phyloP scores from a whole-genome alignment of 257 asterid species.

The Petrea volubilis region DNA sequence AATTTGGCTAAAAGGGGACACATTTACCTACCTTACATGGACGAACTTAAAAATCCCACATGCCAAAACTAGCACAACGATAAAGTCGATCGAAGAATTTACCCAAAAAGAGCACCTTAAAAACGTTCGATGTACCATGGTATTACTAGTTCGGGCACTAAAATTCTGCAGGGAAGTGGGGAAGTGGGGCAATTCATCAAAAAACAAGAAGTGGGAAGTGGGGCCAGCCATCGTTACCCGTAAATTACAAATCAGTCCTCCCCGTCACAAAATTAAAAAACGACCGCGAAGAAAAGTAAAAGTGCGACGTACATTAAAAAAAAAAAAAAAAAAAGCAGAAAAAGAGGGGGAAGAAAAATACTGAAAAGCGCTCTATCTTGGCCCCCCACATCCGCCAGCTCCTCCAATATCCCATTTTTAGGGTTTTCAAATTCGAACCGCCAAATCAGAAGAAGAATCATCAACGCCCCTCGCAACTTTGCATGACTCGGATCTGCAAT shows the following conservation, averaged over 20 bases:
- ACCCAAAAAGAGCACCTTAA: background rate
- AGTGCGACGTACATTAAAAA: slow-evolving; percentile 6
- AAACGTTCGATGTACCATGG: background rate
- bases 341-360: slow-evolving; percentile 17
- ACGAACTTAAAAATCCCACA: too few species aligned
- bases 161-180: slow-evolving; percentile 14
- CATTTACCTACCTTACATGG: too few species aligned
- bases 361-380: slow-evolving; percentile 41
- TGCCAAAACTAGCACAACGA: too few species aligned
- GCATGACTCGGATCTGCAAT: slow-evolving; percentile 56
- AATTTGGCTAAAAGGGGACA: too few species aligned
- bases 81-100: too few species aligned
- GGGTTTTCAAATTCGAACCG: slow-evolving; percentile 61
- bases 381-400: slow-evolving; percentile 53
- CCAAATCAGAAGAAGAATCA: slow-evolving; percentile 44
- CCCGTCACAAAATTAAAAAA: slow-evolving; percentile 17
- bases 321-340: too few species aligned
- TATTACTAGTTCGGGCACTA: background rate
- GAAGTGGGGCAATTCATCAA: background rate
- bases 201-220: too few species aligned
- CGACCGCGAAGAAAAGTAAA: slow-evolving; percentile 33
- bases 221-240: background rate
- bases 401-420: slow-evolving; percentile 45
- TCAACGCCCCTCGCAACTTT: slow-evolving; percentile 29
- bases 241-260: background rate